These are phyloP conservation scores for Priceomyces fermenticarens DNA, from an alignment of 805 yeast genomes.

Conservation along the genomic window DNA sequence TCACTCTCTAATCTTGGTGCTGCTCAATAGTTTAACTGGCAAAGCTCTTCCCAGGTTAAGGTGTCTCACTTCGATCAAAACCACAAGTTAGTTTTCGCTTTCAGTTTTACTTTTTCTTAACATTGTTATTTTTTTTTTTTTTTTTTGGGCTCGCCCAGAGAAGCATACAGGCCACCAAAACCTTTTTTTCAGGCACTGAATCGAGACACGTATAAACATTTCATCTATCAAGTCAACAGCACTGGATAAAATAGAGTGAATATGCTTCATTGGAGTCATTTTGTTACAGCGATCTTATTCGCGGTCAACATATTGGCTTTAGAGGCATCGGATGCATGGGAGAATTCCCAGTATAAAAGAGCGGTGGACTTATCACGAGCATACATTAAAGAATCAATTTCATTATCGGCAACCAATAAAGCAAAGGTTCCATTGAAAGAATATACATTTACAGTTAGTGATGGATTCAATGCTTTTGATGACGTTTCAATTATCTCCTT, in stretches of 20 bases:
- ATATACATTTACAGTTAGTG: conserved; percentile 56
- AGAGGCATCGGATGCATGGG: conserved; percentile 34
- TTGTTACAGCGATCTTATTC: not conserved
- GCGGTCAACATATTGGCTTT: not conserved
- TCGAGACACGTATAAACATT: not conserved
- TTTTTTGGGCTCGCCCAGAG: conserved; percentile 1
- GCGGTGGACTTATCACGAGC: conserved; percentile 62
- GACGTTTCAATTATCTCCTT: conserved; percentile 45
- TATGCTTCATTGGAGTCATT: conserved; percentile 3
- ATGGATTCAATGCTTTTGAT: conserved; percentile 44
- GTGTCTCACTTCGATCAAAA: too few relatives aligned
- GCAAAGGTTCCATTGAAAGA: conserved; percentile 49
- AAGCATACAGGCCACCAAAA: conserved; percentile 1
- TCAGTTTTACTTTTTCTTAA: too few relatives aligned
- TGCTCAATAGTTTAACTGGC: too few relatives aligned
- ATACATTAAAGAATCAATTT: conserved; percentile 59
- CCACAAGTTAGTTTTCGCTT: too few relatives aligned
- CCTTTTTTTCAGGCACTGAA: not conserved
- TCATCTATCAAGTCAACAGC: not conserved
- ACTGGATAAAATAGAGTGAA: not conserved
- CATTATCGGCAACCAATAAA: conserved; percentile 57
- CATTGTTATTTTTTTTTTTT: conserved; percentile 1
- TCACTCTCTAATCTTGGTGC: too few relatives aligned
- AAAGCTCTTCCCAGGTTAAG: too few relatives aligned
- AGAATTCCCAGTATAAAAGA: conserved; percentile 55